These are phyloP conservation scores for Bruguiera gymnorhiza DNA, from an alignment of 345 rosid genomes.

Conservation along the genomic window DNA sequence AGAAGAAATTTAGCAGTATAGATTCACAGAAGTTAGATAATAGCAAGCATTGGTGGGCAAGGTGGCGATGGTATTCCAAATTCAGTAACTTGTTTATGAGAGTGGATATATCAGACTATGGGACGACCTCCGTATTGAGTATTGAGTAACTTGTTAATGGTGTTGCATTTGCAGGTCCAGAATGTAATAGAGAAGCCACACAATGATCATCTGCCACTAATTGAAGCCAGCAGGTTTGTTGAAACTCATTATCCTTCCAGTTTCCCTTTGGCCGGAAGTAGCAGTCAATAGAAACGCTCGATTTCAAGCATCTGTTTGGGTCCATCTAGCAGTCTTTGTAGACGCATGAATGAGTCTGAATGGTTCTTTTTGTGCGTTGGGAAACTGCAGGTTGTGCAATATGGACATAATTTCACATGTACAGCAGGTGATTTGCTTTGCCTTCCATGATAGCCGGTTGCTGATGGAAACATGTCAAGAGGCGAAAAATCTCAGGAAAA, in stretches of 20 bases:
- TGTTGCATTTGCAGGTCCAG: conserved; percentile 49
- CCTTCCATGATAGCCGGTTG: conserved; percentile 87
- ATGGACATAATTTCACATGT: conserved; percentile 94
- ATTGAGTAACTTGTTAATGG: conserved; percentile 3
- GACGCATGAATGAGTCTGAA: background rate
- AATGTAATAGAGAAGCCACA: conserved; percentile 82
- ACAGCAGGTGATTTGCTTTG: conserved; percentile 98
- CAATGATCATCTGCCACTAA: conserved; percentile 68
- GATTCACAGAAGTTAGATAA: background rate
- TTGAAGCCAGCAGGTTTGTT: conserved; percentile 81
- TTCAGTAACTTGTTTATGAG: background rate
- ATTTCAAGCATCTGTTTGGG: background rate
- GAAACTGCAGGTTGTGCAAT: conserved; percentile 74
- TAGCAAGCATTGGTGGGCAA: background rate
- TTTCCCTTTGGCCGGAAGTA: background rate
- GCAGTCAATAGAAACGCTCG: too few relatives aligned
- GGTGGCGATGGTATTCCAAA: background rate
- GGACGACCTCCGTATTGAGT: background rate
- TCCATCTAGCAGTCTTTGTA: too few relatives aligned
- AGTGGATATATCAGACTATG: background rate
- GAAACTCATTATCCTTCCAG: background rate
- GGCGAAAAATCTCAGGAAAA: conserved; percentile 85
- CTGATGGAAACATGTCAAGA: conserved; percentile 97
- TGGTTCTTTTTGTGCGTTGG: background rate
- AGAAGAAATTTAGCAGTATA: too few relatives aligned